Evolutionary conservation across 257 asterid genomes (phyloP).

Genomic region (Petunia secreta): DNA sequence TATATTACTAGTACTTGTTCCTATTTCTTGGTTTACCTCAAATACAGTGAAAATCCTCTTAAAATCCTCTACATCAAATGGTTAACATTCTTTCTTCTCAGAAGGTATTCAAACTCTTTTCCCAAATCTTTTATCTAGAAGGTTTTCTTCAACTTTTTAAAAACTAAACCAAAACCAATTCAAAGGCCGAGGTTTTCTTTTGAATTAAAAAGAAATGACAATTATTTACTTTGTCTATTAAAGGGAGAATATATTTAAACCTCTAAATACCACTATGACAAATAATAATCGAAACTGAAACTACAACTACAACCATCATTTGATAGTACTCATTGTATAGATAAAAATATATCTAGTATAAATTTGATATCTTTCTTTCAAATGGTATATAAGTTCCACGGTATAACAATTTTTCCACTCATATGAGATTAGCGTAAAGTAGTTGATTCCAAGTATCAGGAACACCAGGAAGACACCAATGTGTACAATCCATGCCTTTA

Average conservation of each 20-base stretch:
- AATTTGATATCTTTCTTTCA: not conserved
- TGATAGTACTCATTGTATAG: not conserved
- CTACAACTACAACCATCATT: not conserved
- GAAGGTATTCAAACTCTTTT: too few relatives aligned
- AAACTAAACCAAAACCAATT: too few relatives aligned
- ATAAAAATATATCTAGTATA: not conserved
- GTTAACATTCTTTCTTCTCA: too few relatives aligned
- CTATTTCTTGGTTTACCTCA: too few relatives aligned
- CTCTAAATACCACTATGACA: too few relatives aligned
- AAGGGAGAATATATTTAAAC: not conserved
- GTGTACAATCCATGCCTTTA: slow-evolving; percentile 49
- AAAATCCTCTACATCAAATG: too few relatives aligned
- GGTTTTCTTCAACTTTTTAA: too few relatives aligned
- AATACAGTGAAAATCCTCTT: too few relatives aligned
- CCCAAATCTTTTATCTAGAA: too few relatives aligned
- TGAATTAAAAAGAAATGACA: not conserved
- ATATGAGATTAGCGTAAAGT: slow-evolving; percentile 32
- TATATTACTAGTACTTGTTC: too few relatives aligned
- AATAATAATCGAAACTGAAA: too few relatives aligned
- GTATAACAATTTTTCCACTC: not conserved
- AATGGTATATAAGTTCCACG: not conserved
- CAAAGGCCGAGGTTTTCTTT: not conserved
- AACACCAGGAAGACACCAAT: slow-evolving; percentile 59
- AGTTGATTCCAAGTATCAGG: slow-evolving; percentile 62
- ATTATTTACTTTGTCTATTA: not conserved